These are phyloP conservation scores for Cryphonectria parasitica DNA, from an alignment of 2,329 filamentous ascomycete genomes.

Conservation along the genomic window DNA sequence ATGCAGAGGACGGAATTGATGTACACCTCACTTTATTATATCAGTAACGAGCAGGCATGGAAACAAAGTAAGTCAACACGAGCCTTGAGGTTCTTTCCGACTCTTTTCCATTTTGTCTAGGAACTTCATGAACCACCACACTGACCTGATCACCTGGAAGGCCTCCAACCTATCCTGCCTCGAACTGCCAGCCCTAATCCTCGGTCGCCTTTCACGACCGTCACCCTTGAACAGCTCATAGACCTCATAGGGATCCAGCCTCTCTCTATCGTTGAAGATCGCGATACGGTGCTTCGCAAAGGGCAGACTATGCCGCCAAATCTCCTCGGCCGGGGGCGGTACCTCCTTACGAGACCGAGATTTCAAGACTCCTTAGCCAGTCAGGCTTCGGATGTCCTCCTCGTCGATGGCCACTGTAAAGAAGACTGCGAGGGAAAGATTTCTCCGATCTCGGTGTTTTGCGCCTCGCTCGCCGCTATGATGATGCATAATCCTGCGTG, in stretches of 20 bases:
- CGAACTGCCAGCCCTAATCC: background rate
- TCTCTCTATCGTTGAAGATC: background rate
- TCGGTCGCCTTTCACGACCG: background rate
- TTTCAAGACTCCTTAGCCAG: background rate
- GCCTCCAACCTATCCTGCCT: background rate
- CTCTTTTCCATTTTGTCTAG: background rate
- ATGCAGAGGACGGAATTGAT: background rate
- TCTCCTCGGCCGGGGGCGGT: conserved; percentile 7
- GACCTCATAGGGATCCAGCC: background rate
- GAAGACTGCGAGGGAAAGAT: background rate
- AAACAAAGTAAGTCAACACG: background rate
- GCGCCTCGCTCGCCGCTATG: conserved; percentile 4
- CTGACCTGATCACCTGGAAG: background rate
- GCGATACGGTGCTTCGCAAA: conserved; percentile 10
- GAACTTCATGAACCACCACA: background rate
- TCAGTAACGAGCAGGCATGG: background rate
- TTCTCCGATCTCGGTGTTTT: conserved; percentile 10
- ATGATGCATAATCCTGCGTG: background rate
- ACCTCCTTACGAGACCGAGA: background rate
- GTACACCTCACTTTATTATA: background rate
- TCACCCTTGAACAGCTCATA: background rate
- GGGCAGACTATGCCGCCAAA: conserved; percentile 11
- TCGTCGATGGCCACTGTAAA: conserved; percentile 9
- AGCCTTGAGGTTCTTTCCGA: fast-evolving
- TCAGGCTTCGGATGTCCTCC: background rate